Conservation (phyloP, 805 yeast species). For the Jamesozyma spencerorum region DNA sequence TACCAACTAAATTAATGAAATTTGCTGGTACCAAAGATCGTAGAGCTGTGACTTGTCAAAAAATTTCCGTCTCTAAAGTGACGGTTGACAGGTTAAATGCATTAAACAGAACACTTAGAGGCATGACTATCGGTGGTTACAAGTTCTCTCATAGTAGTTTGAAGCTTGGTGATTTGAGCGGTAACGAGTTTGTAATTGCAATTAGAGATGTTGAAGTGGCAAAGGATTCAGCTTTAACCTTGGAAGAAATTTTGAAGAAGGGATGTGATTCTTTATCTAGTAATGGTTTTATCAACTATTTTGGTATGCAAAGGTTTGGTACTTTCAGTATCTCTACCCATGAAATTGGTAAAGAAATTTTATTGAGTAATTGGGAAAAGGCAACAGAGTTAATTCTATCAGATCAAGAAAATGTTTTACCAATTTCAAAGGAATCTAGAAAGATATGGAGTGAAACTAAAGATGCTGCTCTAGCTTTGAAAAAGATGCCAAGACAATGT, state of each 20-base stretch:
- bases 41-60: conserved; percentile 90
- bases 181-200: conserved; percentile 83
- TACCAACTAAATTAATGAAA: conserved; percentile 61
- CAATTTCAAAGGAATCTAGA: conserved; percentile 78
- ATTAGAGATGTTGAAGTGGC: conserved; percentile 56
- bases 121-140: conserved; percentile 75
- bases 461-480: conserved; percentile 56
- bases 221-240: conserved; percentile 25
- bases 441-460: conserved; percentile 66
- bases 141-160: conserved; percentile 53
- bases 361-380: conserved; percentile 65
- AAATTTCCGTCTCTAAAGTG: conserved; percentile 57
- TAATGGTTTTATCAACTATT: conserved; percentile 85
- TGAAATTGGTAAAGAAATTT: conserved; percentile 62
- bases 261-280: conserved; percentile 50
- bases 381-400: conserved; percentile 74
- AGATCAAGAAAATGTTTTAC: conserved; percentile 76
- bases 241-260: conserved; percentile 39
- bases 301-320: conserved; percentile 98
- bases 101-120: conserved; percentile 65
- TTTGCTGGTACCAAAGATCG: conserved; percentile 97
- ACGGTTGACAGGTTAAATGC: conserved; percentile 67
- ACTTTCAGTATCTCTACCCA: conserved; percentile 92
- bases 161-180: conserved; percentile 72
- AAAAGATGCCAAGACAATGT: conserved; percentile 78